Evolutionary conservation across 2,329 filamentous ascomycete species (phyloP), one percentile per base, ranked within the genome.

Genomic region (Madurella fahalii): DNA sequence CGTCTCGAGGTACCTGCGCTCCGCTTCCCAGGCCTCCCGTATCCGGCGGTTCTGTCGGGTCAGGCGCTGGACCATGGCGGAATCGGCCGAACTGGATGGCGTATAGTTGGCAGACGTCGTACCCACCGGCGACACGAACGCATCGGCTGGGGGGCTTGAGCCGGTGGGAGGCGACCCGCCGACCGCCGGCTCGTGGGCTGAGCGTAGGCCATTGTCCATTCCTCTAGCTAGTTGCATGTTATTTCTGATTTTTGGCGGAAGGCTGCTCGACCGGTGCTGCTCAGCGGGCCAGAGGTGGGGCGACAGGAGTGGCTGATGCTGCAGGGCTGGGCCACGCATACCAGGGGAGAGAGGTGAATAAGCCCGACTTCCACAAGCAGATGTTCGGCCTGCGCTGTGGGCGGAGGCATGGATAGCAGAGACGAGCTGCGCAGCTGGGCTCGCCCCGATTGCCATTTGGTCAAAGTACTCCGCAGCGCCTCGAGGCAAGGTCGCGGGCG

Each of bases 1-100:
- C 7, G 77, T 77, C 62, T 82, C 78, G 53, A 82, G 69, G 53
- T 80, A 74, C 47, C 74, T 75, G 34, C 79, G 74, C 63, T 82
- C 79, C 9, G 75, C 75, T 61, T 78, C 77, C 77, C 78, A 80
- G 17, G 74, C 77, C 54, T 79, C 77, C 20, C 74, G 69, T 40
- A 76, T 75, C 30, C 70, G 62, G 32, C 67, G 62, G 58, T 75
- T 75, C 59, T 77, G 75, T 56, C 73, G 71, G 20, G 72, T 63
- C 12, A 76, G 67, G 4, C 71, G 71, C 40, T 71, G 72, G 30
- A 77, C 68, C 30, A 73, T 68, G 20, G 61, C 52, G 9, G 63
- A 50, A 43, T 70, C 68, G 9, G 63, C 64, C n/a, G 65, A 67
- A 40, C 57, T 60, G 8, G 65, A 64, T 32, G 63, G 63, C 18